A percentile compares a stretch with the other conserved stretches of the same genome.
Conservation (phyloP, 768 basidiomycete genomes). For the Leccinum aurantiacum region DNA sequence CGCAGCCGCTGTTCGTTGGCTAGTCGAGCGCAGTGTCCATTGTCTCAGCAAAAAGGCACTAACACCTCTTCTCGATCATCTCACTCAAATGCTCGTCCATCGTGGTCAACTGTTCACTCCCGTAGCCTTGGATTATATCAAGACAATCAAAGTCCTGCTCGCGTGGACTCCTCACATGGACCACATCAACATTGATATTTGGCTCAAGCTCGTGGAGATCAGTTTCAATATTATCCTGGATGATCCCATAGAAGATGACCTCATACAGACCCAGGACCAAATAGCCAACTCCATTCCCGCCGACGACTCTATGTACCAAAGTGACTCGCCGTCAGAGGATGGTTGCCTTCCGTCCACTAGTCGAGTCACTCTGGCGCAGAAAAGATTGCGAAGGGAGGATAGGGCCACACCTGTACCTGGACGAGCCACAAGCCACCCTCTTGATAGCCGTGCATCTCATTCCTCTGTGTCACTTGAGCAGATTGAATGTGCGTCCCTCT, state of each 20-base stretch:
- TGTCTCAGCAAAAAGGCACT: constrained; percentile 55
- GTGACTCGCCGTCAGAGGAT: constrained; percentile 32
- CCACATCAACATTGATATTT: constrained; percentile 59
- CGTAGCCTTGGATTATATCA: constrained; percentile 78
- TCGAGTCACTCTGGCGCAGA: constrained; percentile 19
- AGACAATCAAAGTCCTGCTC: constrained; percentile 67
- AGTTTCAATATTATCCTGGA: constrained; percentile 78
- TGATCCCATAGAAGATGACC: constrained; percentile 44
- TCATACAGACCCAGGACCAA: constrained; percentile 27
- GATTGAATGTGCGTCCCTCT: constrained; percentile 67
- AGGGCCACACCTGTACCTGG: constrained; percentile 24
- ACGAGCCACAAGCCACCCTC: constrained; percentile 17
- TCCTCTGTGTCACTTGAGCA: constrained; percentile 53
- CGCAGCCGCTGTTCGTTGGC: constrained; percentile 67
- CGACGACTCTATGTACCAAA: constrained; percentile 34
- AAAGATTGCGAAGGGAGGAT: constrained; percentile 26
- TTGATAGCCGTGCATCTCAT: constrained; percentile 24
- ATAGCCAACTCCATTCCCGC: constrained; percentile 13
- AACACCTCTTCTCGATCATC: constrained; percentile 60
- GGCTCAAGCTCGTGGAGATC: constrained; percentile 68
- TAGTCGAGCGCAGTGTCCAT: constrained; percentile 62
- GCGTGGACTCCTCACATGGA: constrained; percentile 76
- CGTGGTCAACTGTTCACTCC: constrained; percentile 55
- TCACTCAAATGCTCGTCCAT: constrained; percentile 58
- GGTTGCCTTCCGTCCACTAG: constrained; percentile 34